Evolutionary conservation across 2,329 filamentous ascomycete genomes (phyloP), one percentile per base, ranked within the genome.

Genomic region (Ceratocystis destructans): DNA sequence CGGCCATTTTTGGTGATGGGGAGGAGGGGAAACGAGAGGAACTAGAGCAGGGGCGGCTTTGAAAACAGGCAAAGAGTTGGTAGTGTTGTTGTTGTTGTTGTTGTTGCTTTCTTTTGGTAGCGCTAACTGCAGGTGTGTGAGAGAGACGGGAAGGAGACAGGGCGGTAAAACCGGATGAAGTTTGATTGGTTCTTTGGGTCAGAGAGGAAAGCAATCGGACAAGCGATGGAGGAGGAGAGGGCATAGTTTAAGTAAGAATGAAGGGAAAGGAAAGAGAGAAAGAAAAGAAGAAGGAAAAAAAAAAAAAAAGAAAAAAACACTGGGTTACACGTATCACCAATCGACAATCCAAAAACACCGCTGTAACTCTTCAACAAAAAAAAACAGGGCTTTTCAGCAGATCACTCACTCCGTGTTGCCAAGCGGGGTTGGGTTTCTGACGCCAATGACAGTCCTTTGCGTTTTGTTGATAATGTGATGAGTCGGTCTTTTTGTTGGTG

Each of bases 291-390:
- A 22, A 1, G 22, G 22, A 22, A 57, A 33, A 7, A 57, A 33
- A 57, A 28, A 17, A 57, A 25, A 17, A 57, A 1, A 50, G 15
- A 8, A 25, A 15, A 57, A 28, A 33, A 33, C 25, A 25, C 25
- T 6, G 53, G 53, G 31, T 57, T 57, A 28, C 10, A 17, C 20
- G 10, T 55, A 12, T 17, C 31, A 33, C 25, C n/a, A 25, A 15
- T 55, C 7, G 25, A 15, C 25, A 33, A 25, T 5, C 25, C 25
- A 12, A 57, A 57, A 57, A 57, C 53, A 28, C 53, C 10, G 15
- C 31, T 57, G 53, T 57, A 57, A 57, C 53, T 57, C 53, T 57
- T 57, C 53, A 57, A 57, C 53, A 57, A 57, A 57, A 57, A 17
- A 57, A 57, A 57, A 17, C 17, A 20, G 53, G 53, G 53, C 53